phyloP scores from a whole-genome alignment of 495 filamentous ascomycete genomes.

The Bryoglossum gracile region DNA sequence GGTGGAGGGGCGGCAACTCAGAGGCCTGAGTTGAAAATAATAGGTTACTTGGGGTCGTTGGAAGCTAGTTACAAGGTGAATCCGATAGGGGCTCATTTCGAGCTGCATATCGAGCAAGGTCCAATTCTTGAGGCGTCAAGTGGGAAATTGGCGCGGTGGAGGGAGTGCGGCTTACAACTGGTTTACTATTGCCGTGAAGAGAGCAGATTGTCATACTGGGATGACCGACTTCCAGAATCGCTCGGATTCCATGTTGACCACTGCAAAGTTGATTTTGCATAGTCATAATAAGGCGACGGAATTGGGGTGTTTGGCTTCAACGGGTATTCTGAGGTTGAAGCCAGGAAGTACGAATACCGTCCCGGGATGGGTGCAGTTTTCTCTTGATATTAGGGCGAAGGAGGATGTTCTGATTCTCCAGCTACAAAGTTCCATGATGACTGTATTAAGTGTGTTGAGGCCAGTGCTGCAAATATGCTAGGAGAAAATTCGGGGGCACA shows the following conservation, averaged over 20 bases:
- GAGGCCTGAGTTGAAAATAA: constrained; percentile 59
- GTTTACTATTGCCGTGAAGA: constrained; percentile 59
- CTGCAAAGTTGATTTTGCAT: constrained; percentile 60
- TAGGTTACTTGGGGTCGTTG: constrained; percentile 57
- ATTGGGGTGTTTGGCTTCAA: constrained; percentile 55
- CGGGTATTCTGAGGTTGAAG: constrained; percentile 60
- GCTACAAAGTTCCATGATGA: constrained; percentile 63
- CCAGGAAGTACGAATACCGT: constrained; percentile 72
- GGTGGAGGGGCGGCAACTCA: constrained; percentile 48
- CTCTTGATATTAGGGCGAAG: constrained; percentile 62
- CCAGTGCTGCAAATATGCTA: constrained; percentile 49
- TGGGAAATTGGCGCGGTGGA: constrained; percentile 62
- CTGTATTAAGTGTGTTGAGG: constrained; percentile 59
- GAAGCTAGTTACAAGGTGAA: constrained; percentile 51
- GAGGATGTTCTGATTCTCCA: constrained; percentile 53
- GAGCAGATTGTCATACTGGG: constrained; percentile 66
- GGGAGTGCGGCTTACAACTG: constrained; percentile 64
- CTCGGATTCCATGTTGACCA: constrained; percentile 59
- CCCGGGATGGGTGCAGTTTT: constrained; percentile 60
- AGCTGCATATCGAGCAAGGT: constrained; percentile 73
- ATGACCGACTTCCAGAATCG: constrained; percentile 58
- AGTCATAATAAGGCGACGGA: constrained; percentile 54
- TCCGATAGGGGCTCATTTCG: constrained; percentile 75
- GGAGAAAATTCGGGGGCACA: constrained; percentile 33
- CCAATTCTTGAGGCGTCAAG: constrained; percentile 50